A percentile compares a stretch with the other conserved stretches of the same genome.
phyloP scores from a whole-genome alignment of 805 yeast genomes.

The Diddensiella santjacobensis region DNA sequence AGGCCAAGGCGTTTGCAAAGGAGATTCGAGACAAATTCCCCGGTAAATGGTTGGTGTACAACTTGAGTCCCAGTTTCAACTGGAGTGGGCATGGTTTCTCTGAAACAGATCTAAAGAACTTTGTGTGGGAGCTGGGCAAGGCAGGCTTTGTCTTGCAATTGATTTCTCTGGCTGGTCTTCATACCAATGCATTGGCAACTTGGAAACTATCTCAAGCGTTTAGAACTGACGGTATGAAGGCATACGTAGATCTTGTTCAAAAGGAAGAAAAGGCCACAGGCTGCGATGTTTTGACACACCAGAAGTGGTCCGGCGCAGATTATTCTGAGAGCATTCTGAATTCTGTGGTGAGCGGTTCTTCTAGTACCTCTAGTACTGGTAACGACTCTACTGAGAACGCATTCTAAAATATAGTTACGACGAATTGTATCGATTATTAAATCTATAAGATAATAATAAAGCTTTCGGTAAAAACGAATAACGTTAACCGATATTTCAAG shows the following conservation, averaged over 20 bases:
- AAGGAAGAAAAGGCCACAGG: slow-evolving; percentile 41
- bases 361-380: slow-evolving; percentile 43
- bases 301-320: slow-evolving; percentile 61
- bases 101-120: slow-evolving; percentile 43
- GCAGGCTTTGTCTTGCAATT: slow-evolving; percentile 57
- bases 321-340: slow-evolving; percentile 45
- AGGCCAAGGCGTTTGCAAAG: slow-evolving; percentile 47
- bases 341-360: slow-evolving; percentile 43
- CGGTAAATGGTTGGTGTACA: slow-evolving; percentile 54
- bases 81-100: slow-evolving; percentile 57
- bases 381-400: slow-evolving; percentile 41
- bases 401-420: slow-evolving; percentile 10
- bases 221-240: slow-evolving; percentile 53
- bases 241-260: slow-evolving; percentile 53
- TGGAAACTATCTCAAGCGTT: slow-evolving; percentile 49
- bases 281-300: slow-evolving; percentile 56
- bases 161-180: slow-evolving; percentile 59
- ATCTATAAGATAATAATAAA: not conserved
- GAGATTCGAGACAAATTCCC: slow-evolving; percentile 47
- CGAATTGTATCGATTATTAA: not conserved
- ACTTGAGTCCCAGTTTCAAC: slow-evolving; percentile 57
- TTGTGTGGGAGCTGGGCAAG: slow-evolving; percentile 52
- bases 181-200: slow-evolving; percentile 48
- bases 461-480: not conserved
- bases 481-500: not conserved